A percentile compares a stretch with the other conserved stretches of the same genome.
Conservation (phyloP, 495 filamentous ascomycete genomes). For the Penicillium nucicola region DNA sequence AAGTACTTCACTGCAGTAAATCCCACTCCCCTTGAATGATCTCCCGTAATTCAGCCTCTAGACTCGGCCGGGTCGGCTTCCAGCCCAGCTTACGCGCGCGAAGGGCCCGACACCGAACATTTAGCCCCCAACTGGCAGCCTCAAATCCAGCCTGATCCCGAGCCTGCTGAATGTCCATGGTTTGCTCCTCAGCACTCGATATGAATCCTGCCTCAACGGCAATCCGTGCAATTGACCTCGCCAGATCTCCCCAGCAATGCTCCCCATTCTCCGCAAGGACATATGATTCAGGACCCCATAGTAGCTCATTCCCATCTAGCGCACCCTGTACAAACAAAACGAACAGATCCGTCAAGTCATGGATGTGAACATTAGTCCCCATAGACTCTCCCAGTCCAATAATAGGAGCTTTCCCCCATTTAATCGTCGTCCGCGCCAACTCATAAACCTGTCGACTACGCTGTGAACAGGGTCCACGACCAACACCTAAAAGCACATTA, state of each 20-base stretch:
- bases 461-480: constrained; percentile 59
- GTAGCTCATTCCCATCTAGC: constrained; percentile 41
- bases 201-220: constrained; percentile 54
- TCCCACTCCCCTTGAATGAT: constrained; percentile 16
- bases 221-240: constrained; percentile 48
- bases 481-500: constrained; percentile 17
- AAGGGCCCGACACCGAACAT: constrained; percentile 6
- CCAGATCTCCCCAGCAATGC: constrained; percentile 57
- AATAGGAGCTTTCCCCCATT: constrained; percentile 50
- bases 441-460: constrained; percentile 54
- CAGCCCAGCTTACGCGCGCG: constrained; percentile 47
- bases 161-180: constrained; percentile 10
- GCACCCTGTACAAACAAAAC: constrained; percentile 56
- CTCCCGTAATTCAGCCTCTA: constrained; percentile 14
- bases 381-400: constrained; percentile 49
- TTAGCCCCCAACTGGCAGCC: constrained; percentile 2
- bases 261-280: constrained; percentile 60
- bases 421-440: constrained; percentile 46
- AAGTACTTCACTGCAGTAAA: too few species aligned
- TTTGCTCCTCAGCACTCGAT: constrained; percentile 39
- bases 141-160: constrained; percentile 1
- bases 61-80: constrained; percentile 41
- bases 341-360: constrained; percentile 57
- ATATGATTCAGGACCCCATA: constrained; percentile 61
- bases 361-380: constrained; percentile 62